Conservation (phyloP, 345 rosid genomes). For the Dimocarpus longan region DNA sequence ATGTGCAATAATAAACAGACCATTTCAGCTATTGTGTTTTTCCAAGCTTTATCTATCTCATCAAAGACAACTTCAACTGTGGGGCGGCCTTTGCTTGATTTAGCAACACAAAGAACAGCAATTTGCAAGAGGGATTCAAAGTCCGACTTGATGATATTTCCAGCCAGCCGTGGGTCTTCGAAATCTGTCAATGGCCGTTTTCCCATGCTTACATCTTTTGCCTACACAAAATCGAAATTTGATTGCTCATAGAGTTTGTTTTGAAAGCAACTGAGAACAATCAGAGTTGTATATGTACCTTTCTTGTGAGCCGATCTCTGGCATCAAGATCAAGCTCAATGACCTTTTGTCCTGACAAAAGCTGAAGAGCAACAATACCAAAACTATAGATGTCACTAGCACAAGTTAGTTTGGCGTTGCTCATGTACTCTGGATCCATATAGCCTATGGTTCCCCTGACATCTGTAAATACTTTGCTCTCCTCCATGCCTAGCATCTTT, state of each 20-base stretch:
- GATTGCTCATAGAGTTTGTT: too few relatives aligned
- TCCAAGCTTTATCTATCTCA: slow-evolving; percentile 53
- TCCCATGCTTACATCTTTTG: slow-evolving; percentile 49
- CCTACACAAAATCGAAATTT: slow-evolving; percentile 31
- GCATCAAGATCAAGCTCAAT: slow-evolving; percentile 61
- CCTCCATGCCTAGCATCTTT: slow-evolving; percentile 67
- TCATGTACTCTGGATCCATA: slow-evolving; percentile 80
- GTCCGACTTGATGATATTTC: slow-evolving; percentile 40
- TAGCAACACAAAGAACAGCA: slow-evolving; percentile 53
- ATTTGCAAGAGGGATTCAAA: slow-evolving; percentile 49
- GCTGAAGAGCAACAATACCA: slow-evolving; percentile 64
- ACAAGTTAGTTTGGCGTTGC: slow-evolving; percentile 61
- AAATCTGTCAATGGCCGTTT: slow-evolving; percentile 48
- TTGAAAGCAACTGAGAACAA: neutral
- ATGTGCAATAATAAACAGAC: slow-evolving; percentile 19
- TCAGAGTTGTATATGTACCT: slow-evolving; percentile 33
- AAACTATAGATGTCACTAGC: slow-evolving; percentile 74
- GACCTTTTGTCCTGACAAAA: slow-evolving; percentile 67
- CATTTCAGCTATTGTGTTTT: slow-evolving; percentile 38
- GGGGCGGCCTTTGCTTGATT: slow-evolving; percentile 60
- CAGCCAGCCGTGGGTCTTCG: slow-evolving; percentile 49
- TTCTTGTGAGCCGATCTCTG: slow-evolving; percentile 67
- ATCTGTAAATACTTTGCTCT: slow-evolving; percentile 72
- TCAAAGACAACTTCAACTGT: slow-evolving; percentile 46
- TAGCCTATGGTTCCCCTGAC: slow-evolving; percentile 80